Conservation (phyloP, 257 asterid species). For the Rauvolfia tetraphylla region DNA sequence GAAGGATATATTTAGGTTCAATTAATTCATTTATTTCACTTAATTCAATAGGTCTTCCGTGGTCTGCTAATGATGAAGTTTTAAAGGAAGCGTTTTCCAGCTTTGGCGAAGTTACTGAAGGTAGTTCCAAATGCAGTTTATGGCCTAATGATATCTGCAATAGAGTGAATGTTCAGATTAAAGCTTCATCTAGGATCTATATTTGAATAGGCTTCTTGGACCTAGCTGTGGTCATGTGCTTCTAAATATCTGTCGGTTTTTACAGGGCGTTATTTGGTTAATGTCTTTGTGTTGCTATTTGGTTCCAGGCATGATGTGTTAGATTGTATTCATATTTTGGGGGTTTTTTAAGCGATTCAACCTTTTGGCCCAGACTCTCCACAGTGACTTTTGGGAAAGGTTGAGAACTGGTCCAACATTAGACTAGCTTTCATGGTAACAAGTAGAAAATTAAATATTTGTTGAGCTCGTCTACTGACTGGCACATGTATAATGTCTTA, state of each 20-base stretch:
- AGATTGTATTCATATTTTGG: background rate
- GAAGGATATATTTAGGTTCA: too few species aligned
- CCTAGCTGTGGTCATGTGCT: background rate
- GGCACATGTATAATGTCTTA: background rate
- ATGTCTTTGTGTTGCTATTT: background rate
- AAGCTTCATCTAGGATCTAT: background rate
- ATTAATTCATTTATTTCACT: background rate
- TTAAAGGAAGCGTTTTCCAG: slow-evolving; percentile 63
- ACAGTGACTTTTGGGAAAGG: background rate
- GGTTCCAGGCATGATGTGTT: background rate
- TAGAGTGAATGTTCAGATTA: background rate
- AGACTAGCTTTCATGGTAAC: background rate
- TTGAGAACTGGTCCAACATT: too few species aligned
- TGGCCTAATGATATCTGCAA: background rate
- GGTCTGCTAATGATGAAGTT: slow-evolving; percentile 52
- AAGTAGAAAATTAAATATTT: background rate
- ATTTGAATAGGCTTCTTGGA: too few species aligned
- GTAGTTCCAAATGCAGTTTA: slow-evolving; percentile 16
- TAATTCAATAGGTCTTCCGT: slow-evolving; percentile 59
- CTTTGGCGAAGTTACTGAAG: slow-evolving; percentile 59
- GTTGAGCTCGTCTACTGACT: too few species aligned
- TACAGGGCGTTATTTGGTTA: background rate
- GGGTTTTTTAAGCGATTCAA: background rate
- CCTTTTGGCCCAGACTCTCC: background rate
- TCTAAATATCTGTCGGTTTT: background rate